These are phyloP conservation scores for Dictyostelium intermedium DNA, from an alignment of 78 protist genomes.

Conservation along the genomic window DNA sequence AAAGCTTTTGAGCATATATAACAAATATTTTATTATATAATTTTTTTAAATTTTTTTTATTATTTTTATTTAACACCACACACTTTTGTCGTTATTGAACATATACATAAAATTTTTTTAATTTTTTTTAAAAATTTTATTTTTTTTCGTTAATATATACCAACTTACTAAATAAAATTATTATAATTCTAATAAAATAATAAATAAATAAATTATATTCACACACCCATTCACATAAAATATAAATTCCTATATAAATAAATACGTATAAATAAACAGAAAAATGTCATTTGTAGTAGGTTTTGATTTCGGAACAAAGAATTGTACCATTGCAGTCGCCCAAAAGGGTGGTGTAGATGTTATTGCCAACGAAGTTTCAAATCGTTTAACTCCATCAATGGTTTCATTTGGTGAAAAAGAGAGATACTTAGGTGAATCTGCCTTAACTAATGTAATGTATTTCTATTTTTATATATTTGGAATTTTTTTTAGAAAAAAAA, in stretches of 20 bases:
- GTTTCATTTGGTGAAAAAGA: slow-evolving; percentile 78
- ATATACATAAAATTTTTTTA: background rate
- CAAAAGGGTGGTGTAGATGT: slow-evolving; percentile 95
- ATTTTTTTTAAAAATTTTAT: background rate
- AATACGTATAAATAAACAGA: background rate
- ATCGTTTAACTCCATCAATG: slow-evolving; percentile 89
- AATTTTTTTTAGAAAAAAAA: background rate
- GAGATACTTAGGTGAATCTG: slow-evolving; percentile 87
- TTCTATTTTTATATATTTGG: background rate
- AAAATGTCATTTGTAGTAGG: slow-evolving; percentile 84
- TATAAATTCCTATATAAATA: background rate
- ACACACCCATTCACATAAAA: background rate
- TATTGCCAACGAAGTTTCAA: slow-evolving; percentile 88
- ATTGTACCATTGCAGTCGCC: slow-evolving; percentile 87
- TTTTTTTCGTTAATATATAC: background rate
- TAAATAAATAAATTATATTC: too few species aligned
- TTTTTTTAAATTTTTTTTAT: too few species aligned
- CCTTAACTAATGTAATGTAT: slow-evolving; percentile 61
- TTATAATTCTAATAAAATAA: too few species aligned
- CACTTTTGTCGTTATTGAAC: background rate
- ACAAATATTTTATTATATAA: too few species aligned
- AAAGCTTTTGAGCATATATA: background rate
- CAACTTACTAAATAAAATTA: background rate
- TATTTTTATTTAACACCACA: background rate
- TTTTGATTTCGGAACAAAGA: slow-evolving; percentile 86